Percentiles rank a stretch among this genome's conserved stretches.
These are phyloP conservation scores for Arctium minus DNA, from an alignment of 129 eudicot genomes.

Conservation along the genomic window DNA sequence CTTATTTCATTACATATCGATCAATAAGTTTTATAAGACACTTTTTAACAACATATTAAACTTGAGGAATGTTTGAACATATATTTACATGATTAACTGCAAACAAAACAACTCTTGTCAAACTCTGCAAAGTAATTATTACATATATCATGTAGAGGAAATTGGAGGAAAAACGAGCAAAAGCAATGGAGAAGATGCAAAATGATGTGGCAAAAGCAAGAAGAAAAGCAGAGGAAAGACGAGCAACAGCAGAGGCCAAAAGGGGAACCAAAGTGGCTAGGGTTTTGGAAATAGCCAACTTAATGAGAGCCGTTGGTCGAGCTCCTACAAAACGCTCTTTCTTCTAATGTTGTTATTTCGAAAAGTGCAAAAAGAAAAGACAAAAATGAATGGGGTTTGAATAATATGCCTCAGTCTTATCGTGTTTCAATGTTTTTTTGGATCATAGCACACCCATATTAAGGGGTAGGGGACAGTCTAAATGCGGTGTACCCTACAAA, in stretches of 20 bases:
- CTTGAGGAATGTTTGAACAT: not conserved
- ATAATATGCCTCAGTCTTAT: not conserved
- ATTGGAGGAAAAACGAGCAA: conserved; percentile 92
- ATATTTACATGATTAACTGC: not conserved
- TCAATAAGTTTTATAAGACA: not conserved
- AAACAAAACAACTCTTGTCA: not conserved
- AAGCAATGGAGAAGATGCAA: conserved; percentile 84
- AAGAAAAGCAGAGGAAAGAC: conserved; percentile 89
- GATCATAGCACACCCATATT: not conserved
- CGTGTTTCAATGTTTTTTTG: not conserved
- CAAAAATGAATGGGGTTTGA: not conserved
- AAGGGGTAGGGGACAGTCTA: conserved; percentile 5
- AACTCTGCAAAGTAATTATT: not conserved
- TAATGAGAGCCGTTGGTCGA: conserved; percentile 84
- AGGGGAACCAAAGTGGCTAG: conserved; percentile 89
- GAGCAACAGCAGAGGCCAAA: conserved; percentile 90
- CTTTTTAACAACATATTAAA: not conserved
- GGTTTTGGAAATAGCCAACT: conserved; percentile 73
- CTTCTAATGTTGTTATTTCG: conserved; percentile 29
- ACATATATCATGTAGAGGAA: conserved; percentile 47
- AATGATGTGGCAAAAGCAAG: conserved; percentile 89
- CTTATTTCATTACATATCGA: not conserved
- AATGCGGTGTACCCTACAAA: not conserved
- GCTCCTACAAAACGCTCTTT: conserved; percentile 77
- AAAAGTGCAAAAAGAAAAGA: not conserved